Percentiles rank a stretch among this genome's conserved stretches.
These are phyloP conservation scores for Cercospora zeae-maydis DNA, from an alignment of 2,329 filamentous ascomycete genomes.

Conservation along the genomic window DNA sequence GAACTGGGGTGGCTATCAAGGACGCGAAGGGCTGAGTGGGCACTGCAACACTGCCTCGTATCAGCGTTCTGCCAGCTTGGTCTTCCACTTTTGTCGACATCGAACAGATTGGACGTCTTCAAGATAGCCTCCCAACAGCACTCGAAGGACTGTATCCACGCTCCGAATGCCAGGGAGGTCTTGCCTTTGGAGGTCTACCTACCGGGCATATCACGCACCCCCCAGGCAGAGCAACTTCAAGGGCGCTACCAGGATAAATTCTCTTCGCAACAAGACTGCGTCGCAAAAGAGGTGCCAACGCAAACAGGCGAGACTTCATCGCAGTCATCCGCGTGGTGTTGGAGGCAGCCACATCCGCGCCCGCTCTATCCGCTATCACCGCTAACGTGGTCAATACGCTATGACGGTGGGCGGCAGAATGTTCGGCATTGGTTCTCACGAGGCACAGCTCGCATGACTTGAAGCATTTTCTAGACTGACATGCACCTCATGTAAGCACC, in stretches of 20 bases:
- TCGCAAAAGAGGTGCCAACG: too few relatives aligned
- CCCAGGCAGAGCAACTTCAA: too few relatives aligned
- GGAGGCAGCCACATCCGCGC: too few relatives aligned
- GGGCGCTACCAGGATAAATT: too few relatives aligned
- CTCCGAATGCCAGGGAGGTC: too few relatives aligned
- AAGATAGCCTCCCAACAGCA: neutral
- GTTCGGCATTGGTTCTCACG: neutral
- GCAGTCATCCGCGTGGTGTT: too few relatives aligned
- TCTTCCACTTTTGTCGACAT: neutral
- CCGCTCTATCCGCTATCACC: too few relatives aligned
- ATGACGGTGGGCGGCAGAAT: neutral
- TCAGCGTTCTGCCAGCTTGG: neutral
- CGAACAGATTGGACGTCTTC: neutral
- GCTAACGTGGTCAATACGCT: neutral
- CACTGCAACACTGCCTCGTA: neutral
- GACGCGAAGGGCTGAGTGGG: neutral
- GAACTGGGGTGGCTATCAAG: conserved; percentile 75
- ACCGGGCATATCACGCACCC: too few relatives aligned
- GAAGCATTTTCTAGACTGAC: neutral
- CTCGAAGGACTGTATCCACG: neutral
- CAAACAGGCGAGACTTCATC: too few relatives aligned
- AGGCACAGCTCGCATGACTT: neutral
- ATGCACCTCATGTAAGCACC: neutral
- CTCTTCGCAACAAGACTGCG: too few relatives aligned
- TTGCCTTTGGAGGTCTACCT: too few relatives aligned